Evolutionary conservation across 208 protist genomes (phyloP).

Genomic region (Wallacemonas rigidus): DNA sequence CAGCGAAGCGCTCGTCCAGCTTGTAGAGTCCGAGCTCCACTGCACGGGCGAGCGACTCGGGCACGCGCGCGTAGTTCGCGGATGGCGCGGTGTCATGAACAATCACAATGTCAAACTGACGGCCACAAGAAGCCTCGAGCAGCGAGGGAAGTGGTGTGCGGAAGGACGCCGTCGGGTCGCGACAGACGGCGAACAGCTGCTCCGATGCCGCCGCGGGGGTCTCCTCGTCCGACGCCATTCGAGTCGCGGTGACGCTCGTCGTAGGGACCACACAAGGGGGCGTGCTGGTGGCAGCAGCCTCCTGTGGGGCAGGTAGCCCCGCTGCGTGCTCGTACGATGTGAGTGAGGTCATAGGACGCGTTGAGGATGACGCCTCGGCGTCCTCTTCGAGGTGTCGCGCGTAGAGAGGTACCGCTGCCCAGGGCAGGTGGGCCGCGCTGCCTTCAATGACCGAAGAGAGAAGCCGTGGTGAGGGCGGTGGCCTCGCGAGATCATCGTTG

Average conservation of each 20-base stretch:
- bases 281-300: not conserved
- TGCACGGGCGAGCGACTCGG: constrained; percentile 1
- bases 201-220: not conserved
- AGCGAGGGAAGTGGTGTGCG: constrained; percentile 19
- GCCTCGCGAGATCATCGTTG: not conserved
- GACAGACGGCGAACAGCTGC: constrained; percentile 18
- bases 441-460: constrained; percentile 1
- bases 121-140: constrained; percentile 12
- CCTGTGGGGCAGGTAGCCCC: too few relatives aligned
- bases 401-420: constrained; percentile 14
- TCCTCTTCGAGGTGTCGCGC: not conserved
- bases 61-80: not conserved
- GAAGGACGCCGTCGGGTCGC: constrained; percentile 14
- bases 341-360: not conserved
- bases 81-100: constrained; percentile 23
- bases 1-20: constrained; percentile 5
- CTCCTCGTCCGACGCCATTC: not conserved
- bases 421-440: not conserved
- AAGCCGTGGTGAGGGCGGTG: constrained; percentile 10
- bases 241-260: not conserved
- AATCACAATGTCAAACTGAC: constrained; percentile 26
- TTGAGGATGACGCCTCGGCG: not conserved
- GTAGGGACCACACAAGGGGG: not conserved
- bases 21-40: constrained; percentile 25
- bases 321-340: too few relatives aligned